Conservation (phyloP, 495 filamentous ascomycete species). For the Venustampulla echinocandica region DNA sequence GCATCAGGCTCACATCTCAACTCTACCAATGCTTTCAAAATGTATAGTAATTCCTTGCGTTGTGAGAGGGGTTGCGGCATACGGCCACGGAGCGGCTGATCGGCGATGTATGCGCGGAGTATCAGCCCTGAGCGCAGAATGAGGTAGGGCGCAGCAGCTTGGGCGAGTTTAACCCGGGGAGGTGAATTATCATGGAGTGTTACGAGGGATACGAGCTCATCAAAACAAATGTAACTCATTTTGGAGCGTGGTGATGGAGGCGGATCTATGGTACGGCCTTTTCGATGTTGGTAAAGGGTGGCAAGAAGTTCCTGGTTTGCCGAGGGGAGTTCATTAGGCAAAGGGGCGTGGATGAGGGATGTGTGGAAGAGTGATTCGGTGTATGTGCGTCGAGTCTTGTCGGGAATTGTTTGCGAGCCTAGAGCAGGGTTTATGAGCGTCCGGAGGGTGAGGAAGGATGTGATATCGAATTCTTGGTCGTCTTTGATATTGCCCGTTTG, state of each 20-base stretch:
- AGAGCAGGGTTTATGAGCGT: constrained; percentile 67
- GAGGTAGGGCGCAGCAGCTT: constrained; percentile 71
- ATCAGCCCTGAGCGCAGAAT: constrained; percentile 75
- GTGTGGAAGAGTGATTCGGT: constrained; percentile 68
- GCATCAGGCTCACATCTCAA: constrained; percentile 64
- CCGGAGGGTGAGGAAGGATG: constrained; percentile 58
- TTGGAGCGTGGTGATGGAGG: constrained; percentile 52
- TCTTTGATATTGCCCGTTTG: constrained; percentile 36
- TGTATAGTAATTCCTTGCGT: constrained; percentile 64
- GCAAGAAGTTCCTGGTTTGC: constrained; percentile 48
- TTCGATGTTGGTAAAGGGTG: constrained; percentile 53
- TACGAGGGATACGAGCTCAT: constrained; percentile 71
- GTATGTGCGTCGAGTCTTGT: constrained; percentile 61
- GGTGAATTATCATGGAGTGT: constrained; percentile 32
- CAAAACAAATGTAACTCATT: constrained; percentile 73
- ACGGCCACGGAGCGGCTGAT: constrained; percentile 84
- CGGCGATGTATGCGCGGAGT: constrained; percentile 74
- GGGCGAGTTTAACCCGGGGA: constrained; percentile 47
- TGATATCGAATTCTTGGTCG: constrained; percentile 75
- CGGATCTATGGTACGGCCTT: constrained; percentile 63
- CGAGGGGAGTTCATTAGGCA: constrained; percentile 53
- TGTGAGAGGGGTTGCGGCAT: constrained; percentile 86
- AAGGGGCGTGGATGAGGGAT: constrained; percentile 69
- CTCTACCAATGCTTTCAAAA: constrained; percentile 53
- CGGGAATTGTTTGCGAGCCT: constrained; percentile 53